Evolutionary conservation across 1,139 yeast species (phyloP).

Genomic region (Pneumocystis carinii): DNA sequence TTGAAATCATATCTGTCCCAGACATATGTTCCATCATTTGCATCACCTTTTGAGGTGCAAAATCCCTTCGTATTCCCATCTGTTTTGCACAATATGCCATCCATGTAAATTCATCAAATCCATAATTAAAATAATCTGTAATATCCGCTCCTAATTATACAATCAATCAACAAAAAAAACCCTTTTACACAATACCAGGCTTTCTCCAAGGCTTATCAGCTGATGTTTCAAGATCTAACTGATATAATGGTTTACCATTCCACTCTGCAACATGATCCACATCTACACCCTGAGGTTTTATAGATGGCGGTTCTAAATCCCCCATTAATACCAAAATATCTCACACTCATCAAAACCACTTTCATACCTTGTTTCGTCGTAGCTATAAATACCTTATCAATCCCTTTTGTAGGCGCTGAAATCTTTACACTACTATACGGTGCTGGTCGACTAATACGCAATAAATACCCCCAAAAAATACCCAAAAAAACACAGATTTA

Average conservation of each 20-base stretch:
- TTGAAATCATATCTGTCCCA: constrained; percentile 1
- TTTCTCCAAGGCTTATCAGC: constrained; percentile 96
- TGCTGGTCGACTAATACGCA: neutral
- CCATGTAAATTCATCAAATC: constrained; percentile 95
- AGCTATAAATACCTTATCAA: neutral
- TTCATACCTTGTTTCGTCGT: constrained; percentile 3
- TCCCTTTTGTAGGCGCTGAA: neutral
- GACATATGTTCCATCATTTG: constrained; percentile 1
- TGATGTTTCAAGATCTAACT: constrained; percentile 64
- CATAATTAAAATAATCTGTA: constrained; percentile 87
- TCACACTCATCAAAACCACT: constrained; percentile 15
- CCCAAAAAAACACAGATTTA: constrained; percentile 16
- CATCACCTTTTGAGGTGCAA: constrained; percentile 41
- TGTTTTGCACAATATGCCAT: constrained; percentile 81
- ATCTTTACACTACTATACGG: constrained; percentile 1
- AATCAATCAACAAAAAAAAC: neutral
- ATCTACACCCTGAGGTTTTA: constrained; percentile 40
- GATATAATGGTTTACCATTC: constrained; percentile 73
- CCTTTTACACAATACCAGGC: constrained; percentile 29
- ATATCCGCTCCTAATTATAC: constrained; percentile 55
- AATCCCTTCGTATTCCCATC: constrained; percentile 65
- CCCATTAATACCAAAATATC: constrained; percentile 26
- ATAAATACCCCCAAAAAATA: constrained; percentile 16
- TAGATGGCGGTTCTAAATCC: constrained; percentile 21
- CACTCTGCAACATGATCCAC: constrained; percentile 63